Evolutionary conservation across 441 rosid species (phyloP), one percentile per base, ranked within the genome.

Genomic region (Erodium moschatum): DNA sequence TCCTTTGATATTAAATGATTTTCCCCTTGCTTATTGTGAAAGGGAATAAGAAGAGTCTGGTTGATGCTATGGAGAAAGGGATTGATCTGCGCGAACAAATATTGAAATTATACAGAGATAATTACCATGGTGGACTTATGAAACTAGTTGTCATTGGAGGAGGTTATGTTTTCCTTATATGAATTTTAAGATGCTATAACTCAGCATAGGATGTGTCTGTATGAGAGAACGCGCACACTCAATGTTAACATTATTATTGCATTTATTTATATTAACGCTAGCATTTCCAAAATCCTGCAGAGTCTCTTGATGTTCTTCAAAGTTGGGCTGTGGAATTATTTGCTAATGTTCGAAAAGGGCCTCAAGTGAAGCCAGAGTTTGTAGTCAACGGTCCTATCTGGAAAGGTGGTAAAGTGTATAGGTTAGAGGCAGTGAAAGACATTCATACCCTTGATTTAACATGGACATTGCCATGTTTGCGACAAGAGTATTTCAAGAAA

Each of bases 121-220:
- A 84, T 80, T 91, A 94, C 75, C 88, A 86, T 72, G 97, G 98
- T 78, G 94, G 92, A 69, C 67, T 86, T 74, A 94, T 94, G 98
- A 94, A 91, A 82, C 85, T 94, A 64, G 97, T 88, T 78, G 90
- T 94, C 74, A 91, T 94, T 70, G 98, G 98, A 71, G 98, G 97
- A 80, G 98, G 98, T 89, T 81, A 80, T 24, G 48, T 38, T 72
- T 71, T 69, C 50, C 11, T 46, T 33, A 33, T 42, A 16, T 67
- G 50, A 67, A 72, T 69, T 58, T 79, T 72, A 64, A 18, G 50
- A 31, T 72, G n/a, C 70, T 15, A 24, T 58, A 31, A 69, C 46
- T 16, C 24, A 48, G 35, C 56, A 31, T 54, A 24, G n/a, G 69
- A 19, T 19, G 66, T 48, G 12, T 40, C 20, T 67, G 40, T 20